Conservation (phyloP, 768 basidiomycete species). For the Russula ochroleuca region DNA sequence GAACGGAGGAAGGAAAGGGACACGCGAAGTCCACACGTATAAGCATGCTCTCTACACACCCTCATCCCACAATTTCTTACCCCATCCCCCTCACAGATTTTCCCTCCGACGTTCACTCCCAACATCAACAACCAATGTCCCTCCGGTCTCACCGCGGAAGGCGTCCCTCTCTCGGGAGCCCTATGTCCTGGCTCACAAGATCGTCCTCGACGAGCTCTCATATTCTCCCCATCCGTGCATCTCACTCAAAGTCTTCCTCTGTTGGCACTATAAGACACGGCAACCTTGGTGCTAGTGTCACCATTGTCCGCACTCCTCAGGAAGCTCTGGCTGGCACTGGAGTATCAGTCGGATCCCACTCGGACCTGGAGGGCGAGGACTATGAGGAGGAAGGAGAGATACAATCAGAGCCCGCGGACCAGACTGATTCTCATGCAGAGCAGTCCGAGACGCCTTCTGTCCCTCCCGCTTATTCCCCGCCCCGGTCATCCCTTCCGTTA, state of each 20-base stretch:
- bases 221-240: conserved; percentile 37
- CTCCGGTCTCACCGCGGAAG: conserved; percentile 31
- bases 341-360: conserved; percentile 13
- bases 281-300: conserved; percentile 65
- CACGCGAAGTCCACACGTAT: conserved; percentile 6
- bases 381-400: conserved; percentile 1
- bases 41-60: conserved; percentile 23
- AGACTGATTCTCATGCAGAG: conserved; percentile 5
- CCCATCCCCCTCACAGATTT: conserved; percentile 19
- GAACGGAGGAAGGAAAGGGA: background rate
- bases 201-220: conserved; percentile 36
- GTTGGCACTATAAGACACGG: conserved; percentile 41
- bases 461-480: conserved; percentile 30
- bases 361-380: conserved; percentile 16
- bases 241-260: conserved; percentile 40
- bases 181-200: conserved; percentile 44
- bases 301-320: conserved; percentile 72
- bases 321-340: conserved; percentile 55
- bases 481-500: conserved; percentile 31
- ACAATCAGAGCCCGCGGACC: background rate
- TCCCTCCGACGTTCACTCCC: conserved; percentile 8
- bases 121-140: conserved; percentile 21
- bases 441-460: conserved; percentile 16
- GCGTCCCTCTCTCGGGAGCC: conserved; percentile 39
- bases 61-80: conserved; percentile 17